Evolutionary conservation across 768 basidiomycete genomes (phyloP).

Genomic region (Harrya chromipes): DNA sequence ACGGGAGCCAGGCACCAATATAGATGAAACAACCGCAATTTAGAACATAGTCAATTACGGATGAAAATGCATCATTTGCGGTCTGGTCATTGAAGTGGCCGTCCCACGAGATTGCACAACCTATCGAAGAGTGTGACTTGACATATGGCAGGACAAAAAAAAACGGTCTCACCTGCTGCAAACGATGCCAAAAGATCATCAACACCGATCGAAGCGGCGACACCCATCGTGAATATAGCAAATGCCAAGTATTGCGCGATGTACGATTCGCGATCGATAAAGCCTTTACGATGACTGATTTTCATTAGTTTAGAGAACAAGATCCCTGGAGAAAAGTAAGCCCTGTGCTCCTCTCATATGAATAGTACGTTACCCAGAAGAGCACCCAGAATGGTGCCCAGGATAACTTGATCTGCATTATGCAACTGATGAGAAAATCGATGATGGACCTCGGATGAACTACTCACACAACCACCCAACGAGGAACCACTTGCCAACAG

Average conservation of each 20-base stretch:
- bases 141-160: background rate
- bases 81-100: constrained; percentile 76
- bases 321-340: constrained; percentile 43
- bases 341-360: background rate
- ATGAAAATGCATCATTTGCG: constrained; percentile 83
- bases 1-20: constrained; percentile 85
- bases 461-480: constrained; percentile 71
- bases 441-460: background rate
- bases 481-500: constrained; percentile 82
- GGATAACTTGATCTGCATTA: constrained; percentile 70
- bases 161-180: constrained; percentile 55
- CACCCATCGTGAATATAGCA: constrained; percentile 71
- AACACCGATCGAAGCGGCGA: constrained; percentile 74
- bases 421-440: background rate
- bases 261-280: constrained; percentile 80
- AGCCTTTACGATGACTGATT: constrained; percentile 55
- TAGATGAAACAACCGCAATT: constrained; percentile 82
- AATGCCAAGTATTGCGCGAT: constrained; percentile 81
- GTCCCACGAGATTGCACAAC: constrained; percentile 91
- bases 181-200: constrained; percentile 92
- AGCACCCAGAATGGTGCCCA: constrained; percentile 70
- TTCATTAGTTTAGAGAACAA: constrained; percentile 73
- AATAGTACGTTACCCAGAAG: constrained; percentile 37
- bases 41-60: constrained; percentile 85
- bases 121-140: constrained; percentile 36